Base-by-base conservation (phyloP, 139 green algal species). In the Chlamydomonas incerta region DNA sequence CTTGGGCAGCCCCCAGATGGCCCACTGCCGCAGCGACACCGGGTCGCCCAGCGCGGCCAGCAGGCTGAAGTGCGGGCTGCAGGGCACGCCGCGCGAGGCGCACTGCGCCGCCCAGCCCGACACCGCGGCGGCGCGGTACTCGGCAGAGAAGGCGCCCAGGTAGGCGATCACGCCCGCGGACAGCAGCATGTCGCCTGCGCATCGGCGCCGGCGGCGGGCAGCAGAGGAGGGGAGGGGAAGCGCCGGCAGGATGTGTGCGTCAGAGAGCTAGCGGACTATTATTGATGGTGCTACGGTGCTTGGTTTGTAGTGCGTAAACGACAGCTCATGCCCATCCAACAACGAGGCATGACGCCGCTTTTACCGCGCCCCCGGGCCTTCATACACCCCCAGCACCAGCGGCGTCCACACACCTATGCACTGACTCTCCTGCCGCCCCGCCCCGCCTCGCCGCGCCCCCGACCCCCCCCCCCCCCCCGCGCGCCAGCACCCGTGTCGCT, bases 1-100 rank as follows among this genome's bases (percentile, higher is more conserved):
- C 41, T 95, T 95, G 4, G 95, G 95, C 71, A 98, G 83, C 37
- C 95, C 95, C 84, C 92, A 91, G 52, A 97, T 96, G 63, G 88
- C 93, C 95, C 95, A 98, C 29, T 94, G 87, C 1, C 93, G 88
- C 52, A 96, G 91, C 9, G 88, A 86, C 63, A 98, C 95, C 21
- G 95, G 92, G 35, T 97, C 92, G 4, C 91, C 91, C 69, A 97
- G 90, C 63, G 93, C 87, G 2, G 31, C 68, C 20, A 75, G 35
- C 37, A 96, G 83, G 46, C 68, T 89, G 87, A 93, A 95, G 41
- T 81, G 88, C 35, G 87, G 73, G 57, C 58, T 89, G 89, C 86
- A 87, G 23, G 80, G 80, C 18, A 86, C 79, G 21, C 3, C 6
- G 1, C 68, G 33, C 13, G 62, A 8, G 11, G 14, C 66, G 57